These are phyloP conservation scores for Tuber borchii DNA, from an alignment of 495 filamentous ascomycete genomes.

Conservation along the genomic window DNA sequence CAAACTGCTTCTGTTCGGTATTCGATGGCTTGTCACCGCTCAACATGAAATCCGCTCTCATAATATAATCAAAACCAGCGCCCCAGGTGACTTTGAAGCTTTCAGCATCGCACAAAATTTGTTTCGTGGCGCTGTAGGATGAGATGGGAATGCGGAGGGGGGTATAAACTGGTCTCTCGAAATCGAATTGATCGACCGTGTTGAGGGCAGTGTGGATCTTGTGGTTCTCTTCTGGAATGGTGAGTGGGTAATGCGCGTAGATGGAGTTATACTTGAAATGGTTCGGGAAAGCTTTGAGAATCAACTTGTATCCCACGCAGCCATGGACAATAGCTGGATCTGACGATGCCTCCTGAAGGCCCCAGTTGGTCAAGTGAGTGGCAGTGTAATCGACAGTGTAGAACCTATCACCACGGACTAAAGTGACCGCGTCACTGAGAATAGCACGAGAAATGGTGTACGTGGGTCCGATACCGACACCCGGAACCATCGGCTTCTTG, in stretches of 20 bases:
- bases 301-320: constrained; percentile 79
- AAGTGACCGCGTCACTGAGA: constrained; percentile 73
- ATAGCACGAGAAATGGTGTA: constrained; percentile 79
- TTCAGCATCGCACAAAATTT: constrained; percentile 55
- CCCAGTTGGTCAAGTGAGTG: constrained; percentile 59
- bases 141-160: constrained; percentile 51
- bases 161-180: constrained; percentile 54
- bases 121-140: constrained; percentile 57
- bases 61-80: constrained; percentile 50
- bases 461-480: constrained; percentile 71
- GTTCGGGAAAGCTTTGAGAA: constrained; percentile 69
- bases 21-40: constrained; percentile 50
- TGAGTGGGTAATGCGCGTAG: constrained; percentile 86
- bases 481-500: constrained; percentile 66
- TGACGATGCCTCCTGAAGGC: constrained; percentile 65
- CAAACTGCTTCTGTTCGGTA: constrained; percentile 51
- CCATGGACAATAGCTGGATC: constrained; percentile 70
- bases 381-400: constrained; percentile 61
- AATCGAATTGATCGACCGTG: constrained; percentile 65
- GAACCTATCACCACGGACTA: constrained; percentile 83
- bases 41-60: constrained; percentile 53
- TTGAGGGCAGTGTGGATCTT: constrained; percentile 68
- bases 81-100: constrained; percentile 64
- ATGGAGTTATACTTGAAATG: constrained; percentile 73
- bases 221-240: constrained; percentile 64